Conservation (phyloP, 805 yeast species). For the Candida sithepensis region DNA sequence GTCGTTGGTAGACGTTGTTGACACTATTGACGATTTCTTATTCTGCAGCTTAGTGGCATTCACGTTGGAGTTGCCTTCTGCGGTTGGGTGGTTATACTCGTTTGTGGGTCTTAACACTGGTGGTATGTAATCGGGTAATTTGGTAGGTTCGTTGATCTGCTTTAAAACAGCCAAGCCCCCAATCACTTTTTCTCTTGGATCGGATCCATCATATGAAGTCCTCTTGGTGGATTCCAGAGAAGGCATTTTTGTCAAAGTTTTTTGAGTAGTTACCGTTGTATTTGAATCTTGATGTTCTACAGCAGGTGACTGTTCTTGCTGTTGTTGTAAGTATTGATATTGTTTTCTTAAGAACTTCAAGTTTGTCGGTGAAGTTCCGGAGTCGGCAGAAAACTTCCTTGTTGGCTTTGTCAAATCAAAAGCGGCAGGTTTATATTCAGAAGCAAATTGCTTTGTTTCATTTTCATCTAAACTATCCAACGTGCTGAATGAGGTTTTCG, state of each 20-base stretch:
- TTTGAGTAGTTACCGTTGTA: background rate
- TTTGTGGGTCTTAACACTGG: constrained; percentile 48
- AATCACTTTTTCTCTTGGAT: constrained; percentile 8
- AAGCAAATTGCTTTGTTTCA: background rate
- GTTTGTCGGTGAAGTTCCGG: constrained; percentile 9
- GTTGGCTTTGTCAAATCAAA: constrained; percentile 42
- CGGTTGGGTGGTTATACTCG: constrained; percentile 4
- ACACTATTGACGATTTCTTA: constrained; percentile 5
- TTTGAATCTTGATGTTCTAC: background rate
- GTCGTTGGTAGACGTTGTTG: constrained; percentile 11
- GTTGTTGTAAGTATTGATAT: constrained; percentile 1
- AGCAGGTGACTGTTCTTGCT: background rate
- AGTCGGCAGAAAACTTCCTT: constrained; percentile 30
- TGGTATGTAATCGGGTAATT: constrained; percentile 46
- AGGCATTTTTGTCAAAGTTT: background rate
- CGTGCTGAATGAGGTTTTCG: constrained; percentile 14
- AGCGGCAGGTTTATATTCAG: constrained; percentile 41
- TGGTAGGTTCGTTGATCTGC: constrained; percentile 45
- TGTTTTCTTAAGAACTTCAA: constrained; percentile 3
- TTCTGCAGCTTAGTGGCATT: background rate
- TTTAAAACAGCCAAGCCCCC: constrained; percentile 14
- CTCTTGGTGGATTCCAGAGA: background rate
- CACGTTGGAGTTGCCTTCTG: background rate
- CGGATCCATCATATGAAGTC: background rate
- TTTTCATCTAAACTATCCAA: constrained; percentile 19